Base-by-base conservation (phyloP, 1,139 yeast species). In the Magnusiomyces suaveolens region DNA sequence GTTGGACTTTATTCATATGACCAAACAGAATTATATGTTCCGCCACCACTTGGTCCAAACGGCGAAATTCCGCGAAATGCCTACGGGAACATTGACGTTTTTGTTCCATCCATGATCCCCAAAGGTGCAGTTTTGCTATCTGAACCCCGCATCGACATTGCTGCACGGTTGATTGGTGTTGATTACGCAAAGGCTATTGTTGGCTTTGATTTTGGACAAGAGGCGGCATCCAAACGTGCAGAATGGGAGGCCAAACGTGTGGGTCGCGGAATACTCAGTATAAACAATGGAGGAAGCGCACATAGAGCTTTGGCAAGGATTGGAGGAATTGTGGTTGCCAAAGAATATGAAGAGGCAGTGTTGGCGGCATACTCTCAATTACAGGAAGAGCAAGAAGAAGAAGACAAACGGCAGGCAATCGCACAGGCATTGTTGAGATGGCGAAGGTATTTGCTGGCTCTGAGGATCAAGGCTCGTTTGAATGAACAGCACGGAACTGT, bases 101-200 rank as follows among this genome's bases (percentile, higher is more conserved):
- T 85, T 68, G 78, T 77, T 0, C 78, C 83, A 0, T 74, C 81
- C 46, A 90, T 90, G 97, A 70, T 90, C 1, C 98, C 99, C 0
- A 76, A 72, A 29, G 90, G 92, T 24, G 95, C 87, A 1, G 77
- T 72, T n/a, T 78, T 87, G 56, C 69, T 88, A 10, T 71, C 78
- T 1, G 73, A 79, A 59, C 77, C 77, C 36, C 68, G 76, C 57
- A 79, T 86, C 0, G 81, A 78, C 48, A 75, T 75, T 54, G 96
- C 97, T 0, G 95, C 95, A 0, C 77, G 75, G 54, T 65, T 82
- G 0, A 63, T 90, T 24, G 82, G 78, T 0, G 75, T 92, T 4
- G 96, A 88, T 63, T 89, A 77, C 70, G 97, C 96, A 0, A 82
- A 80, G 51, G 97, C 97, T 0, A 88, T 90, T 2, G 82, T 84